Evolutionary conservation across 108 stramenopile genomes (phyloP).

Genomic region (Pseudonitzschia delicatissima): DNA sequence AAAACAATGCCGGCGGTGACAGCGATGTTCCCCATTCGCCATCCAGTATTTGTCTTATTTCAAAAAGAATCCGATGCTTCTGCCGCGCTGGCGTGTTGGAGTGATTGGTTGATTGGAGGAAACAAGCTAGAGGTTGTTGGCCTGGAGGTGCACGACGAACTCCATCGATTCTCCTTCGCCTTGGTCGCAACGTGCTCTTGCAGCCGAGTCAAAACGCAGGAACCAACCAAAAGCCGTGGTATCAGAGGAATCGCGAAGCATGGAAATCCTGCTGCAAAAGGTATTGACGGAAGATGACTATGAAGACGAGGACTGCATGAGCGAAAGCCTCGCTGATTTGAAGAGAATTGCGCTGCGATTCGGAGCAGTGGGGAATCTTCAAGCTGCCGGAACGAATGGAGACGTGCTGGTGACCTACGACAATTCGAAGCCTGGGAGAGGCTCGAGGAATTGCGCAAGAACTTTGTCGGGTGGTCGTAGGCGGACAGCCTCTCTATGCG

Average conservation of each 20-base stretch:
- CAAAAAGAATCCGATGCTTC: slow-evolving; percentile 31
- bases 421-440: neutral
- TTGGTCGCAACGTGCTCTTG: slow-evolving; percentile 14
- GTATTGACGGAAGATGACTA: slow-evolving; percentile 65
- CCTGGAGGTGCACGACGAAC: slow-evolving; percentile 9
- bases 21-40: slow-evolving; percentile 11
- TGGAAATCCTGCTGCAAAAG: slow-evolving; percentile 45
- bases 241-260: neutral
- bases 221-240: neutral
- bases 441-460: slow-evolving; percentile 3
- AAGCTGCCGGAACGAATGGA: neutral
- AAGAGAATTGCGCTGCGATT: slow-evolving; percentile 31
- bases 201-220: slow-evolving; percentile 8
- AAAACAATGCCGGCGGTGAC: neutral
- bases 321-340: slow-evolving; percentile 58
- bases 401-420: slow-evolving; percentile 6
- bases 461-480: slow-evolving; percentile 2
- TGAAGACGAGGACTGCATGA: slow-evolving; percentile 66
- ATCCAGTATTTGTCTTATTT: slow-evolving; percentile 59
- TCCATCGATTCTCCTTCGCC: neutral
- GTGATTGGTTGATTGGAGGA: slow-evolving; percentile 64
- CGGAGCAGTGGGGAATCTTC: neutral
- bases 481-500: slow-evolving; percentile 12
- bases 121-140: slow-evolving; percentile 18
- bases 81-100: slow-evolving; percentile 64